phyloP scores from a whole-genome alignment of 2,329 filamentous ascomycete genomes.

The Pseudogymnoascus sp. region DNA sequence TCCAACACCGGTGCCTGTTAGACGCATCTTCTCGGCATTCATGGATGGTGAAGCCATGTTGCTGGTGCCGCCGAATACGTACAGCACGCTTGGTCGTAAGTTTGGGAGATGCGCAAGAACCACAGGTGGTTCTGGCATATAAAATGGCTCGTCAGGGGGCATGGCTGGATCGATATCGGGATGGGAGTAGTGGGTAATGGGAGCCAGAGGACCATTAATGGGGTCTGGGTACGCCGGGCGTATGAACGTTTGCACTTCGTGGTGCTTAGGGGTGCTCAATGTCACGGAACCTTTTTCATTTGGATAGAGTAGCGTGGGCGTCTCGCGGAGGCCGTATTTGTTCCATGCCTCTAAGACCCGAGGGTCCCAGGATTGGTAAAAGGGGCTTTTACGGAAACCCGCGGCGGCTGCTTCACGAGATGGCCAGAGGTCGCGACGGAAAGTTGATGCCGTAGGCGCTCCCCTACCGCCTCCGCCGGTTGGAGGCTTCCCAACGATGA shows the following conservation, averaged over 20 bases:
- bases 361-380: constrained; percentile 77
- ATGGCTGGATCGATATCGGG: constrained; percentile 23
- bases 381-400: constrained; percentile 60
- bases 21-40: constrained; percentile 51
- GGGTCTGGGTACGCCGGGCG: constrained; percentile 46
- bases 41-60: constrained; percentile 45
- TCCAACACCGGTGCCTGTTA: constrained; percentile 59
- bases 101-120: constrained; percentile 51
- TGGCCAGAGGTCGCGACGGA: constrained; percentile 75
- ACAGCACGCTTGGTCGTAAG: constrained; percentile 59
- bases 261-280: constrained; percentile 74
- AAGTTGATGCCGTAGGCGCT: constrained; percentile 56
- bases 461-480: constrained; percentile 32
- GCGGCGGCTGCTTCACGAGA: constrained; percentile 61
- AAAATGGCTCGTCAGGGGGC: constrained; percentile 45
- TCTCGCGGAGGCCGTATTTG: constrained; percentile 64
- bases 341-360: constrained; percentile 71
- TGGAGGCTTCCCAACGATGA: constrained; percentile 52
- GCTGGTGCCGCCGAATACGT: constrained; percentile 59
- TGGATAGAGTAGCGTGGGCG: constrained; percentile 57
- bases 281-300: constrained; percentile 49
- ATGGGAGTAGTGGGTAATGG: constrained; percentile 36
- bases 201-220: constrained; percentile 22
- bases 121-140: constrained; percentile 55
- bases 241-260: constrained; percentile 76